A percentile compares a stretch with the other conserved stretches of the same genome.
Conservation (phyloP, 805 yeast species). For the Nakazawaea anatomiae region DNA sequence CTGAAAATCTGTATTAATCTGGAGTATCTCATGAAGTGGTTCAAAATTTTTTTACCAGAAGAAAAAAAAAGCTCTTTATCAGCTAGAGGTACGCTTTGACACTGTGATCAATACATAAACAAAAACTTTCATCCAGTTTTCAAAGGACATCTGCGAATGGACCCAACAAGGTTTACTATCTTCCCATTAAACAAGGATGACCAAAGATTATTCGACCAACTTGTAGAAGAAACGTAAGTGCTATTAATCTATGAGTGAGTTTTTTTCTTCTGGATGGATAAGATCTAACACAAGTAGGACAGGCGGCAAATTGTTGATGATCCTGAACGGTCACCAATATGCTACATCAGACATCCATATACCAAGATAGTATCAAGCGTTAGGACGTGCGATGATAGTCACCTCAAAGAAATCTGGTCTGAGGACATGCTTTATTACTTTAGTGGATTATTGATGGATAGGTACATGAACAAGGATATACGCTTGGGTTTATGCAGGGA, state of each 20-base stretch:
- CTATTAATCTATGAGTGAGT: neutral
- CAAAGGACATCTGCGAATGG: neutral
- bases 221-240: neutral
- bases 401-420: slow-evolving; percentile 2
- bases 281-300: neutral
- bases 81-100: neutral
- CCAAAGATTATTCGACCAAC: neutral
- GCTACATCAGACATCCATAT: slow-evolving; percentile 1
- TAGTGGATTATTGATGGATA: slow-evolving; percentile 3
- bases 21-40: too few species aligned
- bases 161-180: neutral
- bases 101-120: neutral
- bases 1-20: too few species aligned
- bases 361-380: slow-evolving; percentile 3
- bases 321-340: neutral
- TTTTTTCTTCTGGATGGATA: neutral
- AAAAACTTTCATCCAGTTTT: neutral
- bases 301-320: slow-evolving; percentile 3
- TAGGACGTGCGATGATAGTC: slow-evolving; percentile 1
- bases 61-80: too few species aligned
- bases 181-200: neutral
- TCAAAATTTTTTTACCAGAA: too few species aligned
- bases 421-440: slow-evolving; percentile 8
- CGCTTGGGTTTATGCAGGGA: slow-evolving; percentile 3
- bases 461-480: neutral